A percentile compares a stretch with the other conserved stretches of the same genome.
phyloP scores from a whole-genome alignment of 164 flowering plant genomes.

The Nelumbo lutea region DNA sequence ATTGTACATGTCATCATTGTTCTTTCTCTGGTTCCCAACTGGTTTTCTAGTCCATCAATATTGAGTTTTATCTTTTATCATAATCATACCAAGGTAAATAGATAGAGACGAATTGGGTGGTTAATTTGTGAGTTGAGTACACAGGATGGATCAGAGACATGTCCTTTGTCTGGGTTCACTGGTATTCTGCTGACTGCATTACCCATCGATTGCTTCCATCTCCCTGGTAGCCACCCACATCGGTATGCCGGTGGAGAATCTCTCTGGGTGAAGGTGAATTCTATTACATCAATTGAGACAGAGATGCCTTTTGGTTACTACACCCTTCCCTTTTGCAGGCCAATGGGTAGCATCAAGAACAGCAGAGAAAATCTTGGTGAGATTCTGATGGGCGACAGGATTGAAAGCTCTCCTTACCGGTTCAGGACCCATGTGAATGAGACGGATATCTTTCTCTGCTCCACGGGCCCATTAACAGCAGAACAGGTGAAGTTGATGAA shows the following conservation, averaged over 20 bases:
- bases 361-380: constrained; percentile 22
- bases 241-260: not conserved
- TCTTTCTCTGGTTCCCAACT: too few species aligned
- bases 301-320: constrained; percentile 20
- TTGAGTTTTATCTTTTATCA: too few species aligned
- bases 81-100: too few species aligned
- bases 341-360: constrained; percentile 12
- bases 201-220: constrained; percentile 13
- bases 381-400: constrained; percentile 20
- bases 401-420: constrained; percentile 18
- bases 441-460: constrained; percentile 12
- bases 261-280: constrained; percentile 15
- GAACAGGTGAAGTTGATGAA: constrained; percentile 10
- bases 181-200: too few species aligned
- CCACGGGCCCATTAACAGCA: constrained; percentile 2
- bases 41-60: too few species aligned
- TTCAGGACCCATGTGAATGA: constrained; percentile 8
- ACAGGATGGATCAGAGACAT: too few species aligned
- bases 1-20: too few species aligned
- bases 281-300: constrained; percentile 17
- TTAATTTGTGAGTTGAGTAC: too few species aligned
- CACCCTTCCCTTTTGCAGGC: constrained; percentile 20
- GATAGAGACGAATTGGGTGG: too few species aligned
- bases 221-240: constrained; percentile 17
- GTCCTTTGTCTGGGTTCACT: too few species aligned